Evolutionary conservation across 768 basidiomycete species (phyloP), one percentile per base, ranked within the genome.

Genomic region (Gautieria morchelliformis): DNA sequence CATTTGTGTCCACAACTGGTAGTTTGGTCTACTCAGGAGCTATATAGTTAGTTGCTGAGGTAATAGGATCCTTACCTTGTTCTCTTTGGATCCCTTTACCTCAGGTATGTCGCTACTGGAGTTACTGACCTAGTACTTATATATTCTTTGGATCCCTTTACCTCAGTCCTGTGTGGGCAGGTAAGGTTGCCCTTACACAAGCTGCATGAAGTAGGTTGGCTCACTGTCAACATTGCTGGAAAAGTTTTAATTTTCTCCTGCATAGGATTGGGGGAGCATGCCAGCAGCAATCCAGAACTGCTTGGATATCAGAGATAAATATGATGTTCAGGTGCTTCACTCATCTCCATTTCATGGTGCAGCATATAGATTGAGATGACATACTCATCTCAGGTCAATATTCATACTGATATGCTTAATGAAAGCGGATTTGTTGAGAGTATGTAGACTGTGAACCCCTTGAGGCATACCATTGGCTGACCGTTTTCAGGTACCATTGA

Each of bases 361-460:
- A 3, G 17, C 10, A 20, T 24, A 37, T 37, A 42, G 41, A 2
- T 56, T 5, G 40, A 4, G 9, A 44, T 3, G 20, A 19, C 9
- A n/a, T 44, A 12, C 17, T 20, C 37, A 17, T 27, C 50, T 5
- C 33, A 86, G 82, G 81, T 91, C 54, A 93, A 94, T 68, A 96
- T 99, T 40, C 96, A 99, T 67, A 94, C 93, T 0, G 96, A 98
- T 67, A 98, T 95, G 0, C 70, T 98, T 59, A 98, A 98, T 67
- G 96, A 99, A 73, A 92, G 91, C 61, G 95, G 94, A 1, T 98
- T 95, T 66, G 92, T 97, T 6, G 92, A 99, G 70, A 86, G 92
- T 91, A 65, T 45, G 82, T 69, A 17, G 22, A 4, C 2, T 37
- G 14, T 14, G 10, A 37, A 9, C 14, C 35, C 35, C 35, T 14